These are phyloP conservation scores for Kluyveromyces nonfermentans DNA, from an alignment of 805 yeast species.

Conservation along the genomic window DNA sequence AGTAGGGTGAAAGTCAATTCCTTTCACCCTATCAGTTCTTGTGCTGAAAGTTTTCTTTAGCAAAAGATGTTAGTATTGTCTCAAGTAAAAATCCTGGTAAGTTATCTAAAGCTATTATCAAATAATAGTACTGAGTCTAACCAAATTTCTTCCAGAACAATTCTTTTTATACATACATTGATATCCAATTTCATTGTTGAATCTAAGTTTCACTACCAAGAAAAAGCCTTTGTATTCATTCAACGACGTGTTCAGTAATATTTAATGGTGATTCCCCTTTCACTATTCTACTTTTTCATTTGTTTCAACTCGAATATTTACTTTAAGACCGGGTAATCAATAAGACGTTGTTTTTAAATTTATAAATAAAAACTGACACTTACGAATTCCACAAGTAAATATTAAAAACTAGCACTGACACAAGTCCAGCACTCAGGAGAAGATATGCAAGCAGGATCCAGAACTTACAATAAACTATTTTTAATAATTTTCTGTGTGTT, in stretches of 20 bases:
- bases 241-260: constrained; percentile 3
- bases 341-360: too few species aligned
- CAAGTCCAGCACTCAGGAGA: not conserved
- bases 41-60: constrained; percentile 69
- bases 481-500: not conserved
- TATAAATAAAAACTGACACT: not conserved
- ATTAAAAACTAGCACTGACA: not conserved
- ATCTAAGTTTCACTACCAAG: not conserved
- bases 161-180: constrained; percentile 15
- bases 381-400: not conserved
- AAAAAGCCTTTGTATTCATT: not conserved
- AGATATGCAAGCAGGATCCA: not conserved
- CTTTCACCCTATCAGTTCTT: constrained; percentile 94
- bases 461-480: not conserved
- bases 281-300: constrained; percentile 3
- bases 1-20: constrained; percentile 94
- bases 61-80: not conserved
- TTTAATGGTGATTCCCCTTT: constrained; percentile 16
- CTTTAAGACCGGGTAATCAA: not conserved
- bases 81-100: not conserved
- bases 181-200: constrained; percentile 23
- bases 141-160: not conserved
- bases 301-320: not conserved
- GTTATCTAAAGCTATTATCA: too few species aligned
- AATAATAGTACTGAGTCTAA: not conserved